Base-by-base conservation (phyloP, 257 asterid species). In the Jaltomata sinuosa region DNA sequence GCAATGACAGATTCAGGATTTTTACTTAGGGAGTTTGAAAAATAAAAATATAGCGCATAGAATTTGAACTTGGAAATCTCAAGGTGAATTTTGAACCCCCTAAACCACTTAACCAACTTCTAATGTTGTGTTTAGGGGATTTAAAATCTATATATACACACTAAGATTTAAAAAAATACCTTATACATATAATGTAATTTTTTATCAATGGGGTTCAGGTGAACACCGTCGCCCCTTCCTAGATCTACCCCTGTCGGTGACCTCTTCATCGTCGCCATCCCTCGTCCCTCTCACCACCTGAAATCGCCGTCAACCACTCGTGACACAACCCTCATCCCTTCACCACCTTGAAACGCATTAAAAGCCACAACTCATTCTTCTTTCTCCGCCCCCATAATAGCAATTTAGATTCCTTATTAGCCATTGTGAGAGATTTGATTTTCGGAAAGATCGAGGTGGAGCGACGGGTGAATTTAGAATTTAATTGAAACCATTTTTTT, bases 221-320 rank as follows among this genome's bases (percentile, higher is more conserved):
- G 29, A 11, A 11, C 34, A 11, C 9, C 68, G 1, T 59, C 0
- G 0, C 0, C 36, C 4, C 36, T 1, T 61, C 19, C 3, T 61
- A 11, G 29, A 61, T 25, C 2, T 1, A 8, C 36, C 8, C 68
- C 0, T 25, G 34, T 59, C 8, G 34, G 34, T 6, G 34, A 59
- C 32, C 67, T 11, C 67, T 25, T 59, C 34, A 22, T 22, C 18
- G 1, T 4, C 8, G 16, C 32, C 16, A 1, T 3, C 21, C 47
- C 47, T 42, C 1, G 1, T 47, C 4, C 0, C 1, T 47, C 6
- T 42, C 3, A 8, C 12, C 47, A 42, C 12, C 31, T 57, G 10
- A 57, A 57, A 57, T 9, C 3, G 6, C 0, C 31, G 1, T 57
- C 16, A 57, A 4, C 22, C 3, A n/a, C 0, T 0, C 0, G 16